Base-by-base conservation (phyloP, 129 eudicot genomes). In the Helianthus annuus region DNA sequence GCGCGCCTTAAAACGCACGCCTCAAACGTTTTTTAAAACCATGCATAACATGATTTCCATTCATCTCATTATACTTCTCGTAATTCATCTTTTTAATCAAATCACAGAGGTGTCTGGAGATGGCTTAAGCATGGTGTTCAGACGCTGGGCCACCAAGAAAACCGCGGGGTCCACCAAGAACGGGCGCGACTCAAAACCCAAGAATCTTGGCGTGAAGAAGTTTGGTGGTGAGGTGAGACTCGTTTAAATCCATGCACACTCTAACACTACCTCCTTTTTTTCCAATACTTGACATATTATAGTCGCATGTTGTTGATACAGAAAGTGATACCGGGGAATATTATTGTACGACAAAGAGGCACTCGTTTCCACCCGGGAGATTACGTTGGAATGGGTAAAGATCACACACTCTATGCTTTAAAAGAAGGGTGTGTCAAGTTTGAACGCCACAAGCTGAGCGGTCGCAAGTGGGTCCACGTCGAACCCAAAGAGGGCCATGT, bases 311-410 rank as follows among this genome's bases (percentile, higher is more conserved):
- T 71, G 60, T 34, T 80, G 44, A 10, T 66, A 74, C 91, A 93
- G 98, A 85, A 85, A 77, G 98, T 93, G 78, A 87, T 87, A 78
- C 97, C 98, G 16, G 98, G 97, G 55, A 93, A 89, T 55, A 93
- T 93, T 72, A 87, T 93, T 44, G 98, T 89, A 38, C 85, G 96
- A 51, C 98, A 89, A 62, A 73, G 98, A 72, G 98, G 98, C 42
- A 89, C 98, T 34, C 96, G 95, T 2, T 92, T 92, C 58, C 98
- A 92, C 75, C 98, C 98, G 5, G 98, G 98, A 48, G 78, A 89
- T 72, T 92, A 92, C 54, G 98, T 92, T 59, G 98, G 98, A 6
- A 89, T 92, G 2, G 98, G 96, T 32, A 92, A 78, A 81, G 98
- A 92, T 70, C 96, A 92, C 70, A 87, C 98, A 1, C 90, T 92